Conservation (phyloP, 495 filamentous ascomycete species). For the Penicillium longicatenatum region DNA sequence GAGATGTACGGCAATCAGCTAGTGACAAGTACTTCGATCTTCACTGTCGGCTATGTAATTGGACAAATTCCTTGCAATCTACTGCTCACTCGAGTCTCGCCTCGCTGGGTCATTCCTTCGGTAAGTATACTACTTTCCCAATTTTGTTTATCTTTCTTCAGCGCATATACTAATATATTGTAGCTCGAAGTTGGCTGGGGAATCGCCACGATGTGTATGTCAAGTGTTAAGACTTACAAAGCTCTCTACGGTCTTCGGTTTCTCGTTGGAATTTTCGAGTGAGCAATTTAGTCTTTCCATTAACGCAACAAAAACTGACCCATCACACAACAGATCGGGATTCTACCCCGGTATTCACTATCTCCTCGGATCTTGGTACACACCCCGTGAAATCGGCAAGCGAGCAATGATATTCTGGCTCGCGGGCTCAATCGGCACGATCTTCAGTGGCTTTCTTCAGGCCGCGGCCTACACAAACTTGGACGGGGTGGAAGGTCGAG, state of each 20-base stretch:
- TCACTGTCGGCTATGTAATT: conserved; percentile 60
- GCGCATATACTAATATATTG: neutral
- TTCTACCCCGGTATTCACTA: conserved; percentile 42
- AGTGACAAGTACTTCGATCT: conserved; percentile 42
- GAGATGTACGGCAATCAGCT: conserved; percentile 23
- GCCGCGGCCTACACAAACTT: conserved; percentile 49
- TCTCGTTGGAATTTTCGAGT: conserved; percentile 45
- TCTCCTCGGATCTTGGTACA: conserved; percentile 44
- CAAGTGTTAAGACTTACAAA: conserved; percentile 6
- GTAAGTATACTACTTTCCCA: neutral
- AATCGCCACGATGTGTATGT: conserved; percentile 10
- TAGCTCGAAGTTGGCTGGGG: conserved; percentile 29
- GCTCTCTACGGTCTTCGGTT: conserved; percentile 42
- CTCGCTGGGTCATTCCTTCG: conserved; percentile 33
- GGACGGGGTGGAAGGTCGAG: conserved; percentile 43
- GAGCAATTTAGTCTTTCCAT: neutral
- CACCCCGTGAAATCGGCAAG: conserved; percentile 52
- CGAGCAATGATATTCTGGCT: conserved; percentile 57
- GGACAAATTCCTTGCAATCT: conserved; percentile 59
- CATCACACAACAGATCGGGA: conserved; percentile 20
- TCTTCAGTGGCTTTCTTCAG: conserved; percentile 59
- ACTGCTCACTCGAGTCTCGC: conserved; percentile 51
- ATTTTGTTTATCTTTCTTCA: neutral
- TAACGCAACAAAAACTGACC: neutral
- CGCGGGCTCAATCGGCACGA: conserved; percentile 43